Percentiles rank a stretch among this genome's conserved stretches.
phyloP scores from a whole-genome alignment of 257 asterid species.

The Plectranthus barbatus region DNA sequence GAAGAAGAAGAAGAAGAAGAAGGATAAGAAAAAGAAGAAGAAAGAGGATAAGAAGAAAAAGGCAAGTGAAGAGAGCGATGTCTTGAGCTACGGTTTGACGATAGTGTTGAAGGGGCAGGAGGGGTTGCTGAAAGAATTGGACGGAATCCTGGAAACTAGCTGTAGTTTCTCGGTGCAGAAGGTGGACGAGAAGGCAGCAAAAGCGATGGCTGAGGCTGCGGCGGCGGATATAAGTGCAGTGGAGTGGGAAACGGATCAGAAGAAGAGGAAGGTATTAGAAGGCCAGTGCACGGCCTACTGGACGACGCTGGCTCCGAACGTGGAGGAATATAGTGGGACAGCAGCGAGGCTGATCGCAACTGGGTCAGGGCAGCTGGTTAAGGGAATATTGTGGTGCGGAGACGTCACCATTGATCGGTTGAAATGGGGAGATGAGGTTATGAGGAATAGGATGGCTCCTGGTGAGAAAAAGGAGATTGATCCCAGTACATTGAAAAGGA shows the following conservation, averaged over 20 bases:
- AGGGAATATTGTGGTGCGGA: conserved; percentile 96
- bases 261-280: conserved; percentile 63
- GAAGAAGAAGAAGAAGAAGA: neutral
- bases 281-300: conserved; percentile 88
- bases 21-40: conserved; percentile 7
- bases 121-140: conserved; percentile 44
- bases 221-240: conserved; percentile 42
- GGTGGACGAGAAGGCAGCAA: conserved; percentile 45
- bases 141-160: conserved; percentile 44
- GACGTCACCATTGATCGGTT: conserved; percentile 78
- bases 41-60: conserved; percentile 3
- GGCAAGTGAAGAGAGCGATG: conserved; percentile 22
- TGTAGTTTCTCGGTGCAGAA: conserved; percentile 60
- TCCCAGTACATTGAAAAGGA: conserved; percentile 72
- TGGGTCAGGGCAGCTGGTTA: conserved; percentile 85
- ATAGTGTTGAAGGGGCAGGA: conserved; percentile 67
- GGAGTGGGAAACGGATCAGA: conserved; percentile 46
- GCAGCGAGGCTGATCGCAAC: conserved; percentile 83
- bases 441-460: conserved; percentile 63
- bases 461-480: conserved; percentile 50
- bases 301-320: conserved; percentile 95
- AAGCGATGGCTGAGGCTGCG: conserved; percentile 39
- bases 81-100: conserved; percentile 74
- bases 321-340: conserved; percentile 83
- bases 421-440: conserved; percentile 71